A percentile compares a stretch with the other conserved stretches of the same genome.
Evolutionary conservation across 495 filamentous ascomycete species (phyloP).

Genomic region (Aspergillus indologenus): DNA sequence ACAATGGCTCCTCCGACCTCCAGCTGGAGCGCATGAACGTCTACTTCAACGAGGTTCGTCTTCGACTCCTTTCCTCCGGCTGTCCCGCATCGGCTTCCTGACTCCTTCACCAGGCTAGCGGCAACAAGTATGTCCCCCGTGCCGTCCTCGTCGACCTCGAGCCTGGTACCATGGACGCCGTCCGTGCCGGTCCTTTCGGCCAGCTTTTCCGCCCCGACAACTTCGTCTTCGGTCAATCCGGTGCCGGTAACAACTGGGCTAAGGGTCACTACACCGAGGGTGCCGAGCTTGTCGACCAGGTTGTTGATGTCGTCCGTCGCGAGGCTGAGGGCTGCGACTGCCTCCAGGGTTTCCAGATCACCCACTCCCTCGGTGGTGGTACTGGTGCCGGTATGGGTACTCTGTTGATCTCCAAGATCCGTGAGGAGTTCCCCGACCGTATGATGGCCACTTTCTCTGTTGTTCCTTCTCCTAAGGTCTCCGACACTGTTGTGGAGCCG

Average conservation of each 20-base stretch:
- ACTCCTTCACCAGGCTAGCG: slow-evolving; percentile 63
- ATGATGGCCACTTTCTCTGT: slow-evolving; percentile 99
- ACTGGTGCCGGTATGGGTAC: slow-evolving; percentile 99
- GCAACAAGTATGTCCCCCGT: slow-evolving; percentile 99
- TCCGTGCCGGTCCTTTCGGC: slow-evolving; percentile 97
- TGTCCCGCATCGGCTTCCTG: slow-evolving; percentile 9
- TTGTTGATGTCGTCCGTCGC: slow-evolving; percentile 97
- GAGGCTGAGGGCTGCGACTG: slow-evolving; percentile 99
- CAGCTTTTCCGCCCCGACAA: slow-evolving; percentile 99
- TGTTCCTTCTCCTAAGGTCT: slow-evolving; percentile 99
- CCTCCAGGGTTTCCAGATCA: slow-evolving; percentile 99
- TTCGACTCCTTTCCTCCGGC: not conserved
- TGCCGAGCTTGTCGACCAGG: slow-evolving; percentile 97
- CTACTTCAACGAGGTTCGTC: slow-evolving; percentile 97
- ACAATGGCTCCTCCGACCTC: slow-evolving; percentile 96
- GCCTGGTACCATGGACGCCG: slow-evolving; percentile 97
- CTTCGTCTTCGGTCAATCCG: slow-evolving; percentile 99
- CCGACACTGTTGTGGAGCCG: slow-evolving; percentile 98
- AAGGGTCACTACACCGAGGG: slow-evolving; percentile 99
- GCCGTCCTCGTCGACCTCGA: slow-evolving; percentile 99
- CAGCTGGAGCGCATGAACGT: slow-evolving; percentile 99
- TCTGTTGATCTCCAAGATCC: slow-evolving; percentile 99
- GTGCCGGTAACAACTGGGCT: slow-evolving; percentile 99
- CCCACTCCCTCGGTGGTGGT: slow-evolving; percentile 99
- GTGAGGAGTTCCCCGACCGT: slow-evolving; percentile 99